Evolutionary conservation across 169 alveolate genomes (phyloP), one percentile per base, ranked within the genome.

Genomic region (Plasmodium yoelii): DNA sequence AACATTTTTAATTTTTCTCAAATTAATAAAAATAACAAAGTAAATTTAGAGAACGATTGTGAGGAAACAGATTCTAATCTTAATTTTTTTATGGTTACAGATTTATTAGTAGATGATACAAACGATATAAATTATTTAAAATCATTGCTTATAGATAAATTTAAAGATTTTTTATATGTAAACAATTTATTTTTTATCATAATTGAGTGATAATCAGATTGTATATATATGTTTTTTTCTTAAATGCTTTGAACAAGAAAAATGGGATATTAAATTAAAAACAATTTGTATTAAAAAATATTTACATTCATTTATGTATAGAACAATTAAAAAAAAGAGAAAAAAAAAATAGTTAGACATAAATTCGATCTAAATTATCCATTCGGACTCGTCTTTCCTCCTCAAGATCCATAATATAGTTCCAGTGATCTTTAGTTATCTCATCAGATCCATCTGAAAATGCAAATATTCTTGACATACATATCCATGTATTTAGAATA

Each of bases 381-480:
- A 82, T 49, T 44, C 90, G 42, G 19, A 82, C 19, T 57, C 90
- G 56, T 60, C 90, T 65, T 19, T 65, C 84, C 24, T 18, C 61
- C 28, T 82, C 90, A 9, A 82, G 65, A 18, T 82, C 57, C 80
- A 82, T 82, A 8, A 82, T 82, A 18, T 67, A 82, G 34, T 65
- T 55, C 90, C 90, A 82, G n/a, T 67, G 64, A 6, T 49, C 65
- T 63, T 34, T 82, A 65, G 18, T 82, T 65, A 82, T 82, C 53
- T 65, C 82, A 59, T 82, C 18, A 24, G 15, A 68, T 12, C 90
- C 90, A 55, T 82, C 90, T 46, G 90, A 82, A 82, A 82, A 82
- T 34, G 90, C 90, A 47, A 68, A 67, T 67, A 82, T 82, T 56
- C 90, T 68, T 13, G 90, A 42, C 84, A 82, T 82, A 51, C 90